Conservation (phyloP, 2,329 filamentous ascomycete genomes). For the Cryphonectria radicalis region DNA sequence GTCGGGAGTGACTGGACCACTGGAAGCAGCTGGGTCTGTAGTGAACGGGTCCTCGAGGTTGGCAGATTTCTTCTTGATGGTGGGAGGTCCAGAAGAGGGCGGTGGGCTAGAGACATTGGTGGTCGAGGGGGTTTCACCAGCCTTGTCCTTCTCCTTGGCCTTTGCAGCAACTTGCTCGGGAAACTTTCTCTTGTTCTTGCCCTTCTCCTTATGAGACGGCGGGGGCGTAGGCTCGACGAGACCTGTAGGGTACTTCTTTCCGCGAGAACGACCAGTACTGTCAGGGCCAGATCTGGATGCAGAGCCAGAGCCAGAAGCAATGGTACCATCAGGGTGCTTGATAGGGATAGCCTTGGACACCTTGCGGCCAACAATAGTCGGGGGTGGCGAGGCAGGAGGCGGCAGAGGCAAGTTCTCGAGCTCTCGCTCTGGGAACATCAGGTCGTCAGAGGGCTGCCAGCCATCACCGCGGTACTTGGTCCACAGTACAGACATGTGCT, state of each 20-base stretch:
- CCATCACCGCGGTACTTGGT: slow-evolving; percentile 4
- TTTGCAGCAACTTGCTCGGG: not conserved
- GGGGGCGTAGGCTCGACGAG: slow-evolving; percentile 11
- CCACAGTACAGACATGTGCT: slow-evolving; percentile 20
- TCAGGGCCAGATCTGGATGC: not conserved
- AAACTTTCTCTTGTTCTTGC: not conserved
- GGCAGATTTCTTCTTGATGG: not conserved
- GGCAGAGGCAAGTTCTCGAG: not conserved
- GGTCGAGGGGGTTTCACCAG: not conserved
- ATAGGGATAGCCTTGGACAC: slow-evolving; percentile 24
- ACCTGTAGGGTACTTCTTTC: not conserved
- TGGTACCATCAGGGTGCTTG: slow-evolving; percentile 4
- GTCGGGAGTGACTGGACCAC: not conserved
- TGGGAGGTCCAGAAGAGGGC: not conserved
- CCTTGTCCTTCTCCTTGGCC: not conserved
- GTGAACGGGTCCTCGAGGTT: not conserved
- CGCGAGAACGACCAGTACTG: not conserved
- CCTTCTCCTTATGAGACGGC: not conserved
- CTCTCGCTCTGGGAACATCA: slow-evolving; percentile 8
- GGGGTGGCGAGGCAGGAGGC: not conserved
- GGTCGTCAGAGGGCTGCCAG: slow-evolving; percentile 22
- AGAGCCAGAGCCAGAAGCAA: not conserved
- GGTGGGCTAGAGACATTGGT: not conserved
- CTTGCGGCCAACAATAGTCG: slow-evolving; percentile 6
- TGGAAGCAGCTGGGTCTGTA: not conserved